Evolutionary conservation across 345 rosid species (phyloP), one percentile per base, ranked within the genome.

Genomic region (Streptanthus diversifolius): DNA sequence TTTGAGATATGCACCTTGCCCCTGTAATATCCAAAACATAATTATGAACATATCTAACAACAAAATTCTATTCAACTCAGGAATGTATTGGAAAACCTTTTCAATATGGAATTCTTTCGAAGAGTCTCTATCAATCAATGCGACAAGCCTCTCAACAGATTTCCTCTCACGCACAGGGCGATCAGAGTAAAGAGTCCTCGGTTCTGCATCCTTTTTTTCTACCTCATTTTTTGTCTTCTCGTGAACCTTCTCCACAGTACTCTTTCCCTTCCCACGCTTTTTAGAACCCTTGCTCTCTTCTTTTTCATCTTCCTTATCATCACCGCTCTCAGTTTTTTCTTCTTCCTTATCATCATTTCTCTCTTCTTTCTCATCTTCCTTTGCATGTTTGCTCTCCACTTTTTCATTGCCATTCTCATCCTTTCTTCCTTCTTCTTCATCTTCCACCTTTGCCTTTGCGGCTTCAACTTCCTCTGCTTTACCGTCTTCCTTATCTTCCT

Each of bases 101-200:
- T 85, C 89, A 75, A 93, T 85, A 7, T 81, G 90, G 70, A 93
- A 76, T 73, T 91, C 98, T 76, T 76, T 93, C 4, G 74, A 75
- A 60, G 90, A 61, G 74, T 90, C 97, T 72, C 70, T 93, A 49
- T 93, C 97, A 74, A 90, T 57, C 53, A 88, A 33, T 5, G 96
- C 92, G 22, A 93, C 98, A 65, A 93, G 86, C 85, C 98, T 88
- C 76, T 93, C 98, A 71, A 93, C 98, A 63, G 95, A 87, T 78
- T 89, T 93, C 12, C 98, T 80, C 85, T 91, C 98, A 29, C 98
- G 92, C 64, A 89, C 96, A 29, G 98, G 98, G 56, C 98, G 88
- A 74, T 90, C 87, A 63, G 79, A 73, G 53, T 66, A 63, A 82
- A 93, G 92, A 73, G 96, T 90, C 79, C 82, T 83, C 8, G 73